Conservation (phyloP, 1,284 basidiomycete genomes). For the Trametes hirsuta region DNA sequence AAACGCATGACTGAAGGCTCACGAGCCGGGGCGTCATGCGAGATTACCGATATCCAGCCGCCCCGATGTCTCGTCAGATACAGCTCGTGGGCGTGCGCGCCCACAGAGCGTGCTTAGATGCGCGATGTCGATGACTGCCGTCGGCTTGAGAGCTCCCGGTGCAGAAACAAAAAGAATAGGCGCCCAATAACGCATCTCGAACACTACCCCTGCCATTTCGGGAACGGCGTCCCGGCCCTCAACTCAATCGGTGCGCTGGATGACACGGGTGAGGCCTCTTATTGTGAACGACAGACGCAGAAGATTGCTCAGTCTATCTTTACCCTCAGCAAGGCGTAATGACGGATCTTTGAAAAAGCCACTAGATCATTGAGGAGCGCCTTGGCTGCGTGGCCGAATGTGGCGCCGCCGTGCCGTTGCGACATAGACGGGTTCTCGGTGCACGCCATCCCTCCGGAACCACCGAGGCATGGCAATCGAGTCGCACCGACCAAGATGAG, state of each 20-base stretch:
- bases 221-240: constrained; percentile 2
- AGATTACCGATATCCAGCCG: constrained; percentile 1
- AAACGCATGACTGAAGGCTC: neutral
- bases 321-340: neutral
- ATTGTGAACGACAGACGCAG: constrained; percentile 15
- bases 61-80: neutral
- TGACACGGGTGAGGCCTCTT: neutral
- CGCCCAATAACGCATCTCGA: constrained; percentile 13
- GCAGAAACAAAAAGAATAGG: constrained; percentile 21
- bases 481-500: too few species aligned
- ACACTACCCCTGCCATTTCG: constrained; percentile 19
- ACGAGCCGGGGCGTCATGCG: neutral
- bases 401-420: neutral
- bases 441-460: too few species aligned
- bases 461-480: too few species aligned
- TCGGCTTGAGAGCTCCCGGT: constrained; percentile 14
- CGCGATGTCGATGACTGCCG: constrained; percentile 11
- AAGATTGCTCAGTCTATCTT: constrained; percentile 9
- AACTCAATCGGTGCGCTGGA: constrained; percentile 2
- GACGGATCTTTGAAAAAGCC: neutral
- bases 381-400: neutral
- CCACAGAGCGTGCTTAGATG: constrained; percentile 10
- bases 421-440: too few species aligned
- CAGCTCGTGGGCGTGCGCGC: neutral
- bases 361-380: neutral